These are phyloP conservation scores for Aphanomyces stellatus DNA, from an alignment of 352 stramenopile species.

Conservation along the genomic window DNA sequence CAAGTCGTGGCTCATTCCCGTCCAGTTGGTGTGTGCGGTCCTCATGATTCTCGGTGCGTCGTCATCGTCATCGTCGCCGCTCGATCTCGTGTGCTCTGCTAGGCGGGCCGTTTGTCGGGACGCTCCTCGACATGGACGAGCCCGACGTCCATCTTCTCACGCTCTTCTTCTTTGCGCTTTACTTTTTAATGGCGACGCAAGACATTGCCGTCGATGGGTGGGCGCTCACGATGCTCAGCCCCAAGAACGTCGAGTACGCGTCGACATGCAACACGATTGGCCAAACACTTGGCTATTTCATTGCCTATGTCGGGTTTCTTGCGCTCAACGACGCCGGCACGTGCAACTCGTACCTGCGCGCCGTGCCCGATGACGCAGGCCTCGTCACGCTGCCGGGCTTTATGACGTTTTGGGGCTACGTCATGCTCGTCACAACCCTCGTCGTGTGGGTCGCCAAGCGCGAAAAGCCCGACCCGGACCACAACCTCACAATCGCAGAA, in stretches of 20 bases:
- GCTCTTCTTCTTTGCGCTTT: slow-evolving; percentile 95
- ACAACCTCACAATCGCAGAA: slow-evolving; percentile 75
- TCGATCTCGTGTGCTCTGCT: background rate
- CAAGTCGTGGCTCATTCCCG: slow-evolving; percentile 96
- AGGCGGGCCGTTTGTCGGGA: slow-evolving; percentile 50
- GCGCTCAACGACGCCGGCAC: slow-evolving; percentile 92
- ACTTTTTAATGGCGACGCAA: slow-evolving; percentile 99
- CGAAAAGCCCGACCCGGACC: slow-evolving; percentile 54
- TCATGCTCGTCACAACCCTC: slow-evolving; percentile 90
- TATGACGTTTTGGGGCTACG: slow-evolving; percentile 90
- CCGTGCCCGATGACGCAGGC: slow-evolving; percentile 40
- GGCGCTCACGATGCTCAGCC: slow-evolving; percentile 98
- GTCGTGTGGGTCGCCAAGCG: slow-evolving; percentile 90
- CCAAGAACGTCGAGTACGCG: slow-evolving; percentile 93
- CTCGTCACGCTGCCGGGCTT: slow-evolving; percentile 85
- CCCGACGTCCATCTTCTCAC: slow-evolving; percentile 92
- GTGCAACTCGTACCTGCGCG: slow-evolving; percentile 86
- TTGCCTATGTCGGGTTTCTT: slow-evolving; percentile 98
- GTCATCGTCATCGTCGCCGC: background rate
- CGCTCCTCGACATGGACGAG: slow-evolving; percentile 78
- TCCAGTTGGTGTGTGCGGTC: slow-evolving; percentile 92
- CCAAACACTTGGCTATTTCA: slow-evolving; percentile 96
- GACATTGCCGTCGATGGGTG: slow-evolving; percentile 99
- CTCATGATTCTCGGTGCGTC: slow-evolving; percentile 91
- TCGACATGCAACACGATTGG: slow-evolving; percentile 95